phyloP scores from a whole-genome alignment of 345 rosid genomes.

The Eutrema heterophyllum region DNA sequence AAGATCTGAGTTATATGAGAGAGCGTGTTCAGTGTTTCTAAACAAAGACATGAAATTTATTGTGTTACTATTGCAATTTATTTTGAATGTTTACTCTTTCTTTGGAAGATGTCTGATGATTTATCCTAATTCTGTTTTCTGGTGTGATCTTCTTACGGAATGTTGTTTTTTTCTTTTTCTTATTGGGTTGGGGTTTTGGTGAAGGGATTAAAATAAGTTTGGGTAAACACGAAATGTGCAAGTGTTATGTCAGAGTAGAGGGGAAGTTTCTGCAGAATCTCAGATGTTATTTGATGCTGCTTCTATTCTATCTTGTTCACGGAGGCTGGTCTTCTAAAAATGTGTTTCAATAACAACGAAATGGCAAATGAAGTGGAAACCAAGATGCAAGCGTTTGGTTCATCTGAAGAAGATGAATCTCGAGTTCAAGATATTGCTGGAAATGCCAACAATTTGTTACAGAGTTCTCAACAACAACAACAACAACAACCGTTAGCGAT shows the following conservation, averaged over 20 bases:
- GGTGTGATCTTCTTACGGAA: background rate
- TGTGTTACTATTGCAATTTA: too few relatives aligned
- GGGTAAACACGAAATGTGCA: constrained; percentile 18
- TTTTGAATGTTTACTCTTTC: background rate
- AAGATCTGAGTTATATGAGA: too few relatives aligned
- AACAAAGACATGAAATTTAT: too few relatives aligned
- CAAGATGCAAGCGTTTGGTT: constrained; percentile 39
- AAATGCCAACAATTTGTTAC: constrained; percentile 34
- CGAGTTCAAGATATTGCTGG: constrained; percentile 33
- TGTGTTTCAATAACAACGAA: constrained; percentile 48
- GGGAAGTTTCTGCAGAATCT: constrained; percentile 19
- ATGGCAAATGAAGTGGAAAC: constrained; percentile 33
- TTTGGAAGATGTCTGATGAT: background rate
- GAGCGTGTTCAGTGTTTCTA: too few relatives aligned
- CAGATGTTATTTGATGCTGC: constrained; percentile 24
- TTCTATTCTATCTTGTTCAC: constrained; percentile 39
- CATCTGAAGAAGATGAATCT: constrained; percentile 45
- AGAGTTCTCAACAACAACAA: constrained; percentile 41
- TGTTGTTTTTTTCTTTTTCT: background rate
- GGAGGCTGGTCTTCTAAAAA: constrained; percentile 31
- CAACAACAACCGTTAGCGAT: constrained; percentile 37
- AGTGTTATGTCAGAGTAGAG: constrained; percentile 17
- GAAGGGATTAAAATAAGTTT: constrained; percentile 17
- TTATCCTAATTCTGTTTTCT: background rate
- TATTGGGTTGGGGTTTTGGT: constrained; percentile 7